A percentile compares a stretch with the other conserved stretches of the same genome.
phyloP scores from a whole-genome alignment of 2,329 filamentous ascomycete species.

The Hypoxylon sp. region DNA sequence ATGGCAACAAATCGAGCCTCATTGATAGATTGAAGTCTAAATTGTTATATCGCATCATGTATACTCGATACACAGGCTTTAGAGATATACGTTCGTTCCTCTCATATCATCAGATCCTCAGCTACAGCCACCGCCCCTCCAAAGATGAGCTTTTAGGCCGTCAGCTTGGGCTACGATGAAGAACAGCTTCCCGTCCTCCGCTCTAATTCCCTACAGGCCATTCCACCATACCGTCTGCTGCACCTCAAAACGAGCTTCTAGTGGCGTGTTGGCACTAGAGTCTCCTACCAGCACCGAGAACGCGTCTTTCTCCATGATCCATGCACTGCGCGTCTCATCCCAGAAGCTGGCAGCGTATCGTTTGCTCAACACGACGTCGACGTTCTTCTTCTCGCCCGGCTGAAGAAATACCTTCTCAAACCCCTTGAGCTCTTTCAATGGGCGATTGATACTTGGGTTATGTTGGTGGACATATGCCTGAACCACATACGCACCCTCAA shows the following conservation, averaged over 20 bases:
- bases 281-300: conserved; percentile 1
- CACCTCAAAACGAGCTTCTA: conserved; percentile 1
- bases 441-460: not conserved
- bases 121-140: no score
- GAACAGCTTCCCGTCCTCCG: no score
- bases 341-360: conserved; percentile 12
- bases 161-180: no score
- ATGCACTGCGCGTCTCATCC: not conserved
- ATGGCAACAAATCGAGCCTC: no score
- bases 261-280: not conserved
- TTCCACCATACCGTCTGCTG: conserved; percentile 1
- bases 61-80: no score
- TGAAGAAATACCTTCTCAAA: not conserved
- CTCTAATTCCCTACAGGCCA: conserved; percentile 1
- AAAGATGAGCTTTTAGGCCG: no score
- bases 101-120: no score
- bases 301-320: conserved; percentile 1
- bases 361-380: not conserved
- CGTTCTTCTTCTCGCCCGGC: not conserved
- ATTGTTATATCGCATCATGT: no score
- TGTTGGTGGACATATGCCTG: conserved; percentile 9
- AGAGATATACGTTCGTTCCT: no score
- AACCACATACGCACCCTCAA: not conserved
- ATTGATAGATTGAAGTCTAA: no score
- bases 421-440: conserved; percentile 3